Evolutionary conservation across 805 yeast genomes (phyloP).

Genomic region (Vanderwaltozyma polyspora): DNA sequence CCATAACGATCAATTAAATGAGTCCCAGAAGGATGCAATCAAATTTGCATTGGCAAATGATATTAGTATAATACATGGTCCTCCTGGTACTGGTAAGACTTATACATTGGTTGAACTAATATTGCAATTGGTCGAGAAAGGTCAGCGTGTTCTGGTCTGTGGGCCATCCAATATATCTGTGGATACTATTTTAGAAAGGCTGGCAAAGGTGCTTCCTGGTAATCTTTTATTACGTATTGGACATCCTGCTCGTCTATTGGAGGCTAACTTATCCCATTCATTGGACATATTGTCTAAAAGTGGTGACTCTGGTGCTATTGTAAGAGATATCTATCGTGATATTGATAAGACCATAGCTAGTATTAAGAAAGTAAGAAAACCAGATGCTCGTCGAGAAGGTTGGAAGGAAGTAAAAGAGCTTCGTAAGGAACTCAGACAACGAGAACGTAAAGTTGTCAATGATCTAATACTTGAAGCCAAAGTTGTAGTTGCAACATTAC

Average conservation of each 20-base stretch:
- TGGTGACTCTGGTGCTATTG: constrained; percentile 46
- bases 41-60: constrained; percentile 51
- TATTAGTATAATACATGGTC: constrained; percentile 56
- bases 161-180: constrained; percentile 92
- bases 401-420: constrained; percentile 61
- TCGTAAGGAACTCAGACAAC: constrained; percentile 52
- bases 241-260: constrained; percentile 79
- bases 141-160: constrained; percentile 65
- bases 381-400: constrained; percentile 50
- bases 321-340: constrained; percentile 59
- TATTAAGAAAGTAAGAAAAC: constrained; percentile 50
- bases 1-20: constrained; percentile 31
- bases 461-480: constrained; percentile 49
- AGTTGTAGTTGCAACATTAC: constrained; percentile 75
- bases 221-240: constrained; percentile 68
- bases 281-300: constrained; percentile 58
- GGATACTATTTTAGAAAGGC: constrained; percentile 78
- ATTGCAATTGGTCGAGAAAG: constrained; percentile 49
- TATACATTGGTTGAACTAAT: constrained; percentile 74
- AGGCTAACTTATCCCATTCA: constrained; percentile 54
- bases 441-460: constrained; percentile 54
- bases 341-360: constrained; percentile 50
- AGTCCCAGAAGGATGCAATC: constrained; percentile 66
- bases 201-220: constrained; percentile 35
- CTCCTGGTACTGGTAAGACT: constrained; percentile 78